Evolutionary conservation across 306 rosid species (phyloP).

Genomic region (Fagus sylvatica): DNA sequence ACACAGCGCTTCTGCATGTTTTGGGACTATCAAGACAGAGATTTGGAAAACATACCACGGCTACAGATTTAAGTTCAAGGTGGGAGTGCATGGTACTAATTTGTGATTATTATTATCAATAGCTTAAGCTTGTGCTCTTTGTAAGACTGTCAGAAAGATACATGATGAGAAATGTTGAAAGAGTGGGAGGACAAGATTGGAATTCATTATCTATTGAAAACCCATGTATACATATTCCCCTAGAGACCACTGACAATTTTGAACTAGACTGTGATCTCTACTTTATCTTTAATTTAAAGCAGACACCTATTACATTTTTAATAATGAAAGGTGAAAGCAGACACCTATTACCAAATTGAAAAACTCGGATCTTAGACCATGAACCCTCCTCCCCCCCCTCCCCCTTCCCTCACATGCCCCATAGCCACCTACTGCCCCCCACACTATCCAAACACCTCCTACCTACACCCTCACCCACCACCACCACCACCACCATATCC

Average conservation of each 20-base stretch:
- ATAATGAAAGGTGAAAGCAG: too few relatives aligned
- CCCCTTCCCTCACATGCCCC: too few relatives aligned
- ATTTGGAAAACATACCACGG: not conserved
- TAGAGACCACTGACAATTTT: not conserved
- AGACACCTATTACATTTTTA: too few relatives aligned
- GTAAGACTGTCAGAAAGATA: not conserved
- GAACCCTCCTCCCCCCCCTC: too few relatives aligned
- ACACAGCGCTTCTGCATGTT: not conserved
- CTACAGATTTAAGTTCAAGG: not conserved
- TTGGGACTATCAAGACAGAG: not conserved
- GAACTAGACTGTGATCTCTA: not conserved
- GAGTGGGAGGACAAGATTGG: not conserved
- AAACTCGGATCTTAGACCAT: too few relatives aligned
- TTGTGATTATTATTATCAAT: not conserved
- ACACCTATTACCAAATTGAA: too few relatives aligned
- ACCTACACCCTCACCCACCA: too few relatives aligned
- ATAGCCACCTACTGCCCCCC: too few relatives aligned
- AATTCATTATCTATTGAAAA: not conserved
- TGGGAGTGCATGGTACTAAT: not conserved
- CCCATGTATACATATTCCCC: not conserved
- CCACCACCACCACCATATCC: too few relatives aligned
- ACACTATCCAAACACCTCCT: too few relatives aligned
- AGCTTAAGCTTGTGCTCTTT: not conserved
- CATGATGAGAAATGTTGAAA: not conserved
- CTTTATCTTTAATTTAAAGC: too few relatives aligned